phyloP scores from a whole-genome alignment of 441 rosid species.

The Erysimum pusillum region DNA sequence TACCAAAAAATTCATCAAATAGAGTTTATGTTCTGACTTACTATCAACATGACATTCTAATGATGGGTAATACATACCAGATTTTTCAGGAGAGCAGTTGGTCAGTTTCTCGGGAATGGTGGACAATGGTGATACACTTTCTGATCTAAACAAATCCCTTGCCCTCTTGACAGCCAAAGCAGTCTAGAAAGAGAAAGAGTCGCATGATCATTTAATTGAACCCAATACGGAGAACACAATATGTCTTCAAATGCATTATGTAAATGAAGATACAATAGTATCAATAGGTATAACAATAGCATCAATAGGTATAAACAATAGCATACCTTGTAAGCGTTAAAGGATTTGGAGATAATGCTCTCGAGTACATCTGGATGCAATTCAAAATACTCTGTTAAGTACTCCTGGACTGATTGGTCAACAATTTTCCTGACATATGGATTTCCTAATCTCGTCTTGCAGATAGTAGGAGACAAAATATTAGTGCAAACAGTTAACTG shows the following conservation, averaged over 20 bases:
- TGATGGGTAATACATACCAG: constrained; percentile 52
- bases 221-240: neutral
- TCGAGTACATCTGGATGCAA: constrained; percentile 96
- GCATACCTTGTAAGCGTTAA: constrained; percentile 89
- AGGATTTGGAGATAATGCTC: constrained; percentile 82
- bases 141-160: constrained; percentile 83
- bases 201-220: constrained; percentile 8
- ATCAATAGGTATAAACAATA: constrained; percentile 8
- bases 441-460: constrained; percentile 95
- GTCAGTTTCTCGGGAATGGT: constrained; percentile 91
- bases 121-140: constrained; percentile 81
- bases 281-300: too few species aligned
- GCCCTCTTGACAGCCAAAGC: constrained; percentile 95
- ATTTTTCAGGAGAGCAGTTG: constrained; percentile 89
- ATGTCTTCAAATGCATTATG: constrained; percentile 9
- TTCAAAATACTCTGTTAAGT: constrained; percentile 88
- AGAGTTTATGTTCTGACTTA: constrained; percentile 12
- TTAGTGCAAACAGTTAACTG: constrained; percentile 21
- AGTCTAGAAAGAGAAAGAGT: constrained; percentile 62
- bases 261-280: constrained; percentile 21
- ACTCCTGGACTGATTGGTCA: constrained; percentile 94
- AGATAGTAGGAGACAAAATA: constrained; percentile 29
- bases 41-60: neutral
- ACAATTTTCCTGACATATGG: constrained; percentile 94
- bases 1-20: constrained; percentile 2